These are phyloP conservation scores for Cyclotella sp. DNA, from an alignment of 108 stramenopile species.

Conservation along the genomic window DNA sequence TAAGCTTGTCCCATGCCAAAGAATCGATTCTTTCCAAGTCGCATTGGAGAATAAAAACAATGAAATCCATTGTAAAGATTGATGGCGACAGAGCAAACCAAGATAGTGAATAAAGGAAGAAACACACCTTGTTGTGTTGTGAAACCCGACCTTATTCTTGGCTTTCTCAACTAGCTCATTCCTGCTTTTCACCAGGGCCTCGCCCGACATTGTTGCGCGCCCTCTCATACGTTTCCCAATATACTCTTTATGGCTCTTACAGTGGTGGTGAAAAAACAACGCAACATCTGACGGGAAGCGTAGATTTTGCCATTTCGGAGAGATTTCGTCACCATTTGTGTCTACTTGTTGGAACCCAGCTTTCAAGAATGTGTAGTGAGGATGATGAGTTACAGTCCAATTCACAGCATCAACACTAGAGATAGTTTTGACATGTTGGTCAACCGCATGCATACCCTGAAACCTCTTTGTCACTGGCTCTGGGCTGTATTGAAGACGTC, in stretches of 20 bases:
- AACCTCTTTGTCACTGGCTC: slow-evolving; percentile 51
- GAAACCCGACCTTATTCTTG: slow-evolving; percentile 6
- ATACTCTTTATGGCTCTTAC: slow-evolving; percentile 31
- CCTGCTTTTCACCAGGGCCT: neutral
- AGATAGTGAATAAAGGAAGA: neutral
- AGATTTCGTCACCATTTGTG: slow-evolving; percentile 32
- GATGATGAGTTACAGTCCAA: slow-evolving; percentile 4
- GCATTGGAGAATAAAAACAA: neutral
- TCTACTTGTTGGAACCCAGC: slow-evolving; percentile 20
- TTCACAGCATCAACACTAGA: slow-evolving; percentile 12
- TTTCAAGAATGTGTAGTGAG: slow-evolving; percentile 15
- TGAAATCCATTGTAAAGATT: neutral
- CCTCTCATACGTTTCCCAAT: slow-evolving; percentile 22
- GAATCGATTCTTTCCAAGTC: slow-evolving; percentile 2
- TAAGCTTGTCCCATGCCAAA: slow-evolving; percentile 18
- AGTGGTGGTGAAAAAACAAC: slow-evolving; percentile 33
- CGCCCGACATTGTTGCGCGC: slow-evolving; percentile 19
- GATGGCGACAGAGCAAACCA: neutral
- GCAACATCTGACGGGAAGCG: slow-evolving; percentile 35
- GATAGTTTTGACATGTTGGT: slow-evolving; percentile 51
- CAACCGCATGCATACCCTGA: slow-evolving; percentile 21
- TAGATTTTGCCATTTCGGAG: slow-evolving; percentile 18
- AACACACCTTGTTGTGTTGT: slow-evolving; percentile 14
- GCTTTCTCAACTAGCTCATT: slow-evolving; percentile 14
- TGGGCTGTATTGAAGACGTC: slow-evolving; percentile 33